phyloP scores from a whole-genome alignment of 768 basidiomycete genomes.

The Gloeophyllum trabeum region DNA sequence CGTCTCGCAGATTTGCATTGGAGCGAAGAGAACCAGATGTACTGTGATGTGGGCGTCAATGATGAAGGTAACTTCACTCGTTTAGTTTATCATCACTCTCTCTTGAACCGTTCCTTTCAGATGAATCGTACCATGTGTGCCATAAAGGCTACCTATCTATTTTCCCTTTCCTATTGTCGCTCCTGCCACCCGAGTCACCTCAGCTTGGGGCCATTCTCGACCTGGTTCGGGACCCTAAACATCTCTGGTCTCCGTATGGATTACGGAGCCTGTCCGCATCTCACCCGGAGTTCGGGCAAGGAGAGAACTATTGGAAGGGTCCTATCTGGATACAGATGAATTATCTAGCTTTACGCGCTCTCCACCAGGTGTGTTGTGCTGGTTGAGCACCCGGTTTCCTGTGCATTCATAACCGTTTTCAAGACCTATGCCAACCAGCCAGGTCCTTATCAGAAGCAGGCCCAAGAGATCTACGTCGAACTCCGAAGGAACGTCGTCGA shows the following conservation, averaged over 20 bases:
- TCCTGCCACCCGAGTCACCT: conserved; percentile 67
- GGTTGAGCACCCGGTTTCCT: background rate
- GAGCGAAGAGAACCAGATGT: conserved; percentile 84
- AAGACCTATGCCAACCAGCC: conserved; percentile 69
- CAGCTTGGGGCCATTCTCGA: conserved; percentile 77
- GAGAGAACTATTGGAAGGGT: conserved; percentile 96
- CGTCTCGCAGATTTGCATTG: conserved; percentile 71
- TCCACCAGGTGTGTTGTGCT: conserved; percentile 50
- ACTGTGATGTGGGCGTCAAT: conserved; percentile 82
- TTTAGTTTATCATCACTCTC: conserved; percentile 2
- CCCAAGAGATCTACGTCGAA: conserved; percentile 69
- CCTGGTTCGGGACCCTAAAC: conserved; percentile 65
- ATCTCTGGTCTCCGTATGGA: conserved; percentile 89
- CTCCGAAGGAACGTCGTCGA: conserved; percentile 75
- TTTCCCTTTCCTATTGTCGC: conserved; percentile 83
- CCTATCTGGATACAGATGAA: conserved; percentile 99
- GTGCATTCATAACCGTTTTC: background rate
- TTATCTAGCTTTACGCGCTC: conserved; percentile 71
- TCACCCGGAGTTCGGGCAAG: conserved; percentile 83
- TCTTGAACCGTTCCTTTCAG: conserved; percentile 26
- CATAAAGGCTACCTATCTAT: conserved; percentile 89
- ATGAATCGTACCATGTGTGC: conserved; percentile 87
- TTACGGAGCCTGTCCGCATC: conserved; percentile 80
- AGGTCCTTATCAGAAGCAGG: conserved; percentile 74
- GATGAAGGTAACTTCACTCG: conserved; percentile 51